These are phyloP conservation scores for Solanum neorickii DNA, from an alignment of 257 asterid species.

Conservation along the genomic window DNA sequence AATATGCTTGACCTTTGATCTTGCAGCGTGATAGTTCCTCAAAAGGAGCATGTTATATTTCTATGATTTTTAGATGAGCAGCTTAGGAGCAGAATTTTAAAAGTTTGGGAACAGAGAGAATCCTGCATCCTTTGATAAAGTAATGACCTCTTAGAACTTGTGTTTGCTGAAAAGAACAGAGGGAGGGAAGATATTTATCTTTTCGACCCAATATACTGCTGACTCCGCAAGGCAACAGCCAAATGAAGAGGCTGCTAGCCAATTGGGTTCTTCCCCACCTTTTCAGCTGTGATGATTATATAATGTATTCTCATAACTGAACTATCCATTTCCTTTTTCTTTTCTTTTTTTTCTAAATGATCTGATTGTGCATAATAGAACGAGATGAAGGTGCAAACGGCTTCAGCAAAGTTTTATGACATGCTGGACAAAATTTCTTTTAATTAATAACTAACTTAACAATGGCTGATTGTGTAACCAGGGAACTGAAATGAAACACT, in stretches of 20 bases:
- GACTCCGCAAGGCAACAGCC: not conserved
- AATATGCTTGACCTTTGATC: not conserved
- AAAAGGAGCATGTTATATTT: not conserved
- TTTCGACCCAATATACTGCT: not conserved
- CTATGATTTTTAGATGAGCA: not conserved
- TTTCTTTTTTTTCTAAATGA: not conserved
- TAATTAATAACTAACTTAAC: not conserved
- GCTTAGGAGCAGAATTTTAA: not conserved
- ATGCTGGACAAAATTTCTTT: not conserved
- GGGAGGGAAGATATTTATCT: not conserved
- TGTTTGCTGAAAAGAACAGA: not conserved
- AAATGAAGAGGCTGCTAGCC: not conserved
- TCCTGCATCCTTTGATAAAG: not conserved
- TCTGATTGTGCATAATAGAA: not conserved
- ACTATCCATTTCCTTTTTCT: not conserved
- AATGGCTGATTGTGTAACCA: not conserved
- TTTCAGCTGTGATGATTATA: not conserved
- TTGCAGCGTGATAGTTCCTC: not conserved
- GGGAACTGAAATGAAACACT: not conserved
- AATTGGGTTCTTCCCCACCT: not conserved
- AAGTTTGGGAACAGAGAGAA: not conserved
- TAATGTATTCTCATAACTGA: not conserved
- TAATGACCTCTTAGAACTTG: not conserved
- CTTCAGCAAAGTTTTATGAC: not conserved
- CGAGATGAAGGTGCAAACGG: not conserved